A percentile compares a stretch with the other conserved stretches of the same genome.
Conservation (phyloP, 495 filamentous ascomycete species). For the Hypoxylon crocopeplum region DNA sequence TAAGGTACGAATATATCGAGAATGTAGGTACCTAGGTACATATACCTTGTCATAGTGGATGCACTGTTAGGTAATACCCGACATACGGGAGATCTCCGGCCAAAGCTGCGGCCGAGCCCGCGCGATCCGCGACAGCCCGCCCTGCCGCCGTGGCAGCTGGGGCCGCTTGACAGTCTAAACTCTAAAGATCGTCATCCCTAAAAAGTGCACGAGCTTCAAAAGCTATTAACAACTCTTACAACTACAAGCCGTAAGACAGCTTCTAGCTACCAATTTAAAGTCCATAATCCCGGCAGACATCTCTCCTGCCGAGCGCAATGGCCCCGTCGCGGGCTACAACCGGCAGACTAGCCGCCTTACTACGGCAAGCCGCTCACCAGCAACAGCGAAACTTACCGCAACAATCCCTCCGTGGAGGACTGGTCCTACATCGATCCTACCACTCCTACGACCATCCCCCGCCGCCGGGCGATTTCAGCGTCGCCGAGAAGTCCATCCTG, state of each 20-base stretch:
- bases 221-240: too few relatives aligned
- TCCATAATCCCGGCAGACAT: too few relatives aligned
- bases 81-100: conserved; percentile 32
- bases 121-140: not conserved
- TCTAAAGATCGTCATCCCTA: conserved; percentile 1
- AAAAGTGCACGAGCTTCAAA: not conserved
- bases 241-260: too few relatives aligned
- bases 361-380: conserved; percentile 7
- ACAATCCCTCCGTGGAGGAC: not conserved
- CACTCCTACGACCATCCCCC: conserved; percentile 74
- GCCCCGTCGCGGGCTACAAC: conserved; percentile 17
- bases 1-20: too few relatives aligned
- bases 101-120: conserved; percentile 5
- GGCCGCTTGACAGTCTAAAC: not conserved
- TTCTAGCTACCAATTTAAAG: too few relatives aligned
- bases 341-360: not conserved
- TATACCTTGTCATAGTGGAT: too few relatives aligned
- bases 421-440: conserved; percentile 56
- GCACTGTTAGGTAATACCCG: too few relatives aligned
- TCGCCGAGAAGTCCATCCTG: conserved; percentile 79
- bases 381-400: not conserved
- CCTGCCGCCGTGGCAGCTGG: conserved; percentile 3
- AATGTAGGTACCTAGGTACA: too few relatives aligned
- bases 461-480: conserved; percentile 66
- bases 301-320: not conserved